These are phyloP conservation scores for Paramecium primaurelia DNA, from an alignment of 73 alveolate genomes.

Conservation along the genomic window DNA sequence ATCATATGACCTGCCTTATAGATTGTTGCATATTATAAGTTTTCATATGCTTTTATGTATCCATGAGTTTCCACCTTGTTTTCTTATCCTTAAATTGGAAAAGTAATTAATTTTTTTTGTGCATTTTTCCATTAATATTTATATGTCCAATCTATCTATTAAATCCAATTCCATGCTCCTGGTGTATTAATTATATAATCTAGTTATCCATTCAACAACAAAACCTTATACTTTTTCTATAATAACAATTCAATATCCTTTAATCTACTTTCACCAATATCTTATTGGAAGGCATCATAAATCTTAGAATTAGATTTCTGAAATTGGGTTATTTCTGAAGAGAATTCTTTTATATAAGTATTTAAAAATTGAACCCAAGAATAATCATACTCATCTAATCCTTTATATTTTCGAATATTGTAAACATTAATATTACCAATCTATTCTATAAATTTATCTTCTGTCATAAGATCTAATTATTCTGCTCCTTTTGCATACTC, in stretches of 20 bases:
- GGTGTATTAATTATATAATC: conserved; percentile 42
- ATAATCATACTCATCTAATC: neutral
- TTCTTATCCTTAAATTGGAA: neutral
- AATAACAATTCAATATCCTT: neutral
- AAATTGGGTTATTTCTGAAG: neutral
- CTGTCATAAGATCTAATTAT: neutral
- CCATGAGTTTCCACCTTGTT: conserved; percentile 10
- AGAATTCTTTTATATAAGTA: neutral
- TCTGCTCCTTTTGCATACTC: neutral
- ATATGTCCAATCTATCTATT: conserved; percentile 62
- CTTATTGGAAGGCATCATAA: neutral
- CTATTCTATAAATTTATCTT: neutral
- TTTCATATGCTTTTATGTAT: neutral
- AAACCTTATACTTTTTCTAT: neutral
- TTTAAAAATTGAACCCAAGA: neutral
- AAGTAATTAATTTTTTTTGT: neutral
- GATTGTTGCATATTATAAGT: conserved; percentile 62
- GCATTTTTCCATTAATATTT: conserved; percentile 43
- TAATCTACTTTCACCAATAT: neutral
- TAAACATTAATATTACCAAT: neutral
- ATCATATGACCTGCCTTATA: conserved; percentile 95
- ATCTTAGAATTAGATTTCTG: neutral
- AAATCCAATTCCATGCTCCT: conserved; percentile 73
- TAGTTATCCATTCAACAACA: conserved; percentile 16
- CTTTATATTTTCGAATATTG: neutral